Percentiles rank a stretch among this genome's conserved stretches.
phyloP scores from a whole-genome alignment of 2,329 filamentous ascomycete genomes.

The Leptographium radiaticola region DNA sequence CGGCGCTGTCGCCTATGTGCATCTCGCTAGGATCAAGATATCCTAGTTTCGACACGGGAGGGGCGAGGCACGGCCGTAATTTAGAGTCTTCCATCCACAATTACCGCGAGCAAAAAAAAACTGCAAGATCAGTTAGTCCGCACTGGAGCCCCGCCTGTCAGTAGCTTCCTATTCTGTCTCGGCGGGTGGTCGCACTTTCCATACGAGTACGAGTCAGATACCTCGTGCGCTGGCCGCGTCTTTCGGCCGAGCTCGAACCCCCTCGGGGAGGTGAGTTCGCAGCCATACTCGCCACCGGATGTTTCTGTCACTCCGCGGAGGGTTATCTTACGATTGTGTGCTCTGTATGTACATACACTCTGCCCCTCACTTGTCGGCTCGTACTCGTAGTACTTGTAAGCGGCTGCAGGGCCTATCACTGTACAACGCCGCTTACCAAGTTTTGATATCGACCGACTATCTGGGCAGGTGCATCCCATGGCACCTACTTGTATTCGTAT shows the following conservation, averaged over 20 bases:
- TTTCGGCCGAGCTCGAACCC: neutral
- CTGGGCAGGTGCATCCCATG: neutral
- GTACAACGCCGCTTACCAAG: neutral
- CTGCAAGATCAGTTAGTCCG: neutral
- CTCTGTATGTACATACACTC: neutral
- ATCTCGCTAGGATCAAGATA: too few species aligned
- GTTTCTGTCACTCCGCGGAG: too few species aligned
- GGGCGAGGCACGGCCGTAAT: neutral
- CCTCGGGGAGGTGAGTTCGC: too few species aligned
- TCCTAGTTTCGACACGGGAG: neutral
- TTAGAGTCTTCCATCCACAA: neutral
- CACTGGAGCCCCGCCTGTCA: neutral
- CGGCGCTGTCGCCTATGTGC: too few species aligned
- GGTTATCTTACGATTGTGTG: too few species aligned
- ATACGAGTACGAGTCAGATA: neutral
- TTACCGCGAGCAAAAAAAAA: conserved; percentile 1
- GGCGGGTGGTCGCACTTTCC: neutral
- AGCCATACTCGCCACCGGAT: too few species aligned
- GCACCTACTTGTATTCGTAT: neutral
- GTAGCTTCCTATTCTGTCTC: neutral
- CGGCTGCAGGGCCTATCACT: neutral
- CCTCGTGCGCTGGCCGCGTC: neutral
- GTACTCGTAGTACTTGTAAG: too few species aligned
- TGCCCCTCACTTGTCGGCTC: neutral
- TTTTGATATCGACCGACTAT: neutral